Evolutionary conservation across 78 protist genomes (phyloP), one percentile per base, ranked within the genome.

Genomic region (Tieghemostelium lacteum): DNA sequence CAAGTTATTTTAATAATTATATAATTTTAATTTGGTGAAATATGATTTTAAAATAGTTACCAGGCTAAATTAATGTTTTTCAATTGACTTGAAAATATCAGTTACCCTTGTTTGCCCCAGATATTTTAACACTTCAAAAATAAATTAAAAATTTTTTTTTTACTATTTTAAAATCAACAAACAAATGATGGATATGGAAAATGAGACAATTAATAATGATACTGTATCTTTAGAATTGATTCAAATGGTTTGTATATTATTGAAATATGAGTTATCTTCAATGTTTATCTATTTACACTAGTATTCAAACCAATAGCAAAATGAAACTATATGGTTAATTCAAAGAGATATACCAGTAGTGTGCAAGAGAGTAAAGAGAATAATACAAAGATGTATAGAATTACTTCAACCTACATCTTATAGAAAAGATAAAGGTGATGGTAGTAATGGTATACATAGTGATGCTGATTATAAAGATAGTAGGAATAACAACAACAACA

Each of bases 381-480:
- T 83, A 24, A 52, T 83, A 83, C 26, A 83, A 78, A 66, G 66
- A 83, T 83, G 91, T 83, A 26, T 83, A 69, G 70, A 83, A 16
- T 69, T 83, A 40, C 58, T 83, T n/a, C 50, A 69, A 28, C 91
- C 91, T 28, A 52, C 36, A 66, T 16, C 42, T 62, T 26, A 55
- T 55, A 72, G 22, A 26, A 40, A 42, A 45, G 52, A 45, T 14
- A 45, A 45, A 10, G n/a, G n/a, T n/a, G n/a, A n/a, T n/a, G n/a
- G n/a, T n/a, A n/a, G n/a, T n/a, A n/a, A 10, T 12, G 52, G n/a
- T 36, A 5, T 42, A 34, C 12, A 28, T 5, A 60, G 60, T 55
- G 62, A 49, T 54, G 24, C 12, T 2, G 37, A 64, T 36, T 16
- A 33, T 36, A n/a, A n/a, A n/a, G n/a, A 8, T 26, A 24, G 22